These are phyloP conservation scores for Sclerotiophoma versabilis DNA, from an alignment of 2,329 filamentous ascomycete species.

Conservation along the genomic window DNA sequence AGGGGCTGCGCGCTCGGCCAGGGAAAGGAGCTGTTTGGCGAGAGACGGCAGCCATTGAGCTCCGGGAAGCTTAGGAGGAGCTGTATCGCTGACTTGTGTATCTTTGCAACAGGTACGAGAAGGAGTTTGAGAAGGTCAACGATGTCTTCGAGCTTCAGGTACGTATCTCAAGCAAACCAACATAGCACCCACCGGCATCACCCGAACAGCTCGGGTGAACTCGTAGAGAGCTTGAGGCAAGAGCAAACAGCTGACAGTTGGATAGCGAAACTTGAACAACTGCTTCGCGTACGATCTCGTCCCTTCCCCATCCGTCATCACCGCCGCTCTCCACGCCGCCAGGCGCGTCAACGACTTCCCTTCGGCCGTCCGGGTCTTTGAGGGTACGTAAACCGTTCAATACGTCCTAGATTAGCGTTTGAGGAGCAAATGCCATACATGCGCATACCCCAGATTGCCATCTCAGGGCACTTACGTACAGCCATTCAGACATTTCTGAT, in stretches of 20 bases:
- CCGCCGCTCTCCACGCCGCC: constrained; percentile 90
- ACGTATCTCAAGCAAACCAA: constrained; percentile 48
- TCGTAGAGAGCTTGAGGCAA: neutral
- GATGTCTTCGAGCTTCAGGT: constrained; percentile 99
- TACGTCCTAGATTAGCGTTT: too few relatives aligned
- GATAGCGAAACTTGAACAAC: constrained; percentile 94
- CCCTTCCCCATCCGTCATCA: constrained; percentile 88
- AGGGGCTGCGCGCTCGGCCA: constrained; percentile 23
- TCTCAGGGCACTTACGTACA: neutral
- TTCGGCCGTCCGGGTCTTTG: constrained; percentile 96
- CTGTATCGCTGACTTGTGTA: constrained; percentile 36
- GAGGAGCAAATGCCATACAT: neutral
- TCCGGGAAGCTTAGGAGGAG: constrained; percentile 27
- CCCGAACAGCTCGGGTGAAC: constrained; percentile 20
- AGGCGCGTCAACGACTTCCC: constrained; percentile 98
- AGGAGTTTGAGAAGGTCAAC: constrained; percentile 97
- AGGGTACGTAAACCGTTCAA: constrained; percentile 69
- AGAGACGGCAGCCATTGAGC: constrained; percentile 38
- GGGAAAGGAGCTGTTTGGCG: constrained; percentile 25
- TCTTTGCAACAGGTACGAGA: constrained; percentile 80
- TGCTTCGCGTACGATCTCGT: constrained; percentile 99
- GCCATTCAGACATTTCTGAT: constrained; percentile 19
- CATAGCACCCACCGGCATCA: constrained; percentile 22
- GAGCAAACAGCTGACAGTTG: constrained; percentile 24
- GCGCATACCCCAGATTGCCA: neutral